Evolutionary conservation across 2,329 filamentous ascomycete genomes (phyloP), one percentile per base, ranked within the genome.

Genomic region (Phaeosphaeriaceae sp.): DNA sequence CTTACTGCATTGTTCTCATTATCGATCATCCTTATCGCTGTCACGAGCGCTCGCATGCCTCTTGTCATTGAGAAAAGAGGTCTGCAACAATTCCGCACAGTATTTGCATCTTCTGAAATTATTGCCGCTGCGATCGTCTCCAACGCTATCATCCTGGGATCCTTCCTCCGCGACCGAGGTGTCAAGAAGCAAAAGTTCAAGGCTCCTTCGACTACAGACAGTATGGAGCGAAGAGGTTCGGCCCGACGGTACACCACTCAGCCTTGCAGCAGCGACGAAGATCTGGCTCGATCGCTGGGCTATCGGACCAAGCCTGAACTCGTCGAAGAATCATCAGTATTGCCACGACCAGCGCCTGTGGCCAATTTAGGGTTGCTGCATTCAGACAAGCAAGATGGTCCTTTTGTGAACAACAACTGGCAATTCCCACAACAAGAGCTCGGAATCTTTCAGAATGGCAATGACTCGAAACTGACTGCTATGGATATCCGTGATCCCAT

Each of bases 201-300:
- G 67, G 74, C 81, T 57, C 71, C 80, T 15, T 87, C 83, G 17
- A 80, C 83, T 2, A 80, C 78, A 41, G 84, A 86, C 63, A 81
- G 79, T 54, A 78, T 81, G 54, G 81, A 83, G 53, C 85, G 87
- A 61, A 85, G 87, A 60, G 83, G 83, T 17, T 87, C 88, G 1
- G 80, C 83, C 13, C 80, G 85, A 3, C 84, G 85, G 45, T 86
- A 87, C 42, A 93, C 91, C 76, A 61, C 84, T 81, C 85, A 86
- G 50, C 87, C 91, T 55, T 94, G 91, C 89, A 93, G 92, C 45
- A 97, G 92, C 67, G 94, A 98, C 68, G 93, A 96, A 71, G 92
- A 98, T 73, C 85, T 98, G 1, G 92, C 96, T 4, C 84, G 90
- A 51, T 91, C 89, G 59, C 71, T 97, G 3, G 93, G 94, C 7